Conservation (phyloP, 2,329 filamentous ascomycete species). For the Arthroderma uncinatum region DNA sequence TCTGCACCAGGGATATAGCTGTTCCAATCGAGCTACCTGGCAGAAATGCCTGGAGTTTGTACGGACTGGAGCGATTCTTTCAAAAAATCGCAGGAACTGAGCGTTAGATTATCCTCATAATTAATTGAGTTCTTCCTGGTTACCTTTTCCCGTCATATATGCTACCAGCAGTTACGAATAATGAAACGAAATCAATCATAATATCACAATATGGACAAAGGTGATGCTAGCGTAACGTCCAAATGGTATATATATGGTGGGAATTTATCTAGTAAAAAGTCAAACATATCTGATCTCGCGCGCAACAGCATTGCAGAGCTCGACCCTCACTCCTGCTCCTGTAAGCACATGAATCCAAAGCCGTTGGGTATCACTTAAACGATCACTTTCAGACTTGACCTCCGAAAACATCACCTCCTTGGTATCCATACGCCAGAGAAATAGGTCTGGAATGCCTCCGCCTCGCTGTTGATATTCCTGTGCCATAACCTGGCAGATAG, state of each 20-base stretch:
- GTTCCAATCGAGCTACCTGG: not conserved
- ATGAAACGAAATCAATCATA: not conserved
- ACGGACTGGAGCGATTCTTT: not conserved
- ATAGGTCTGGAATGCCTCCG: constrained; percentile 81
- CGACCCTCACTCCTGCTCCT: constrained; percentile 72
- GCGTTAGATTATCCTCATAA: not conserved
- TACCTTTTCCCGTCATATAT: not conserved
- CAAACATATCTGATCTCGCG: constrained; percentile 38
- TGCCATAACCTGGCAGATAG: constrained; percentile 83
- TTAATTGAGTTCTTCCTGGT: constrained; percentile 1
- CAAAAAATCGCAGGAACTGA: not conserved
- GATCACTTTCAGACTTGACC: constrained; percentile 79
- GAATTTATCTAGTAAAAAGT: not conserved
- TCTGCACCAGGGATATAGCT: not conserved
- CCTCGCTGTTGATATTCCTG: constrained; percentile 85
- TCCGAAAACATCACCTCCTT: constrained; percentile 64
- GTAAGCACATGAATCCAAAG: constrained; percentile 93
- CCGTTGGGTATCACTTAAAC: constrained; percentile 87
- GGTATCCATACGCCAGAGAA: constrained; percentile 61
- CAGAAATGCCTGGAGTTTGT: not conserved
- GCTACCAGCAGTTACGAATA: not conserved
- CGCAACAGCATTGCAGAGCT: constrained; percentile 59
- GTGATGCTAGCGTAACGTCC: not conserved
- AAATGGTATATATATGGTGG: not conserved
- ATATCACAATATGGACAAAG: not conserved